Conservation (phyloP, 192 early-diverging fungal species). For the Thamnidium elegans region DNA sequence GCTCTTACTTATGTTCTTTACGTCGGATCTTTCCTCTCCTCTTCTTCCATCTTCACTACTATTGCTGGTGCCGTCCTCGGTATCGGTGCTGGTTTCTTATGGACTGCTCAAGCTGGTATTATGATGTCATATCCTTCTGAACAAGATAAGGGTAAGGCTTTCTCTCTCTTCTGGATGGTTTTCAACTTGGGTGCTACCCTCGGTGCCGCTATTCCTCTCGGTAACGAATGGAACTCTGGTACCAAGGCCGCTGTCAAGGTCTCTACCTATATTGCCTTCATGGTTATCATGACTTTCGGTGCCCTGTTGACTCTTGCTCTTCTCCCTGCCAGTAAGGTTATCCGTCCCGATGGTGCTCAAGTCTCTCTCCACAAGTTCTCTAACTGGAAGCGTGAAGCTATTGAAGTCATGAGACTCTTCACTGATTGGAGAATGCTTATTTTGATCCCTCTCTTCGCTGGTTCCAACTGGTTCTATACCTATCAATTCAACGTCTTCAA, state of each 20-base stretch:
- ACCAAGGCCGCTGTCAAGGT: constrained; percentile 50
- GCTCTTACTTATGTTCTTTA: constrained; percentile 74
- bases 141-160: constrained; percentile 76
- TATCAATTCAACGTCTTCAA: constrained; percentile 70
- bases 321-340: constrained; percentile 54
- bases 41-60: constrained; percentile 61
- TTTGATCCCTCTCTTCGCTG: constrained; percentile 65
- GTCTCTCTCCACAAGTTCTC: constrained; percentile 71
- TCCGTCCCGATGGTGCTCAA: constrained; percentile 64
- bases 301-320: constrained; percentile 56
- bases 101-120: constrained; percentile 79
- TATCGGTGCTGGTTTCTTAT: constrained; percentile 76
- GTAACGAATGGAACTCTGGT: constrained; percentile 59
- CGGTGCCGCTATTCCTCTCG: constrained; percentile 73
- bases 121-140: constrained; percentile 86
- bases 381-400: constrained; percentile 54
- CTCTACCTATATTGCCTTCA: constrained; percentile 74
- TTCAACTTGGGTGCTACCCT: constrained; percentile 82
- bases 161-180: constrained; percentile 86
- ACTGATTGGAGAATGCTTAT: constrained; percentile 63
- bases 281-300: constrained; percentile 65
- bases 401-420: constrained; percentile 58
- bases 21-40: constrained; percentile 70
- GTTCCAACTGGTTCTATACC: constrained; percentile 80
- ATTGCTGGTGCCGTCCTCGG: constrained; percentile 78